Base-by-base conservation (phyloP, 2,329 filamentous ascomycete genomes). In the Botryosphaeria dothidea region DNA sequence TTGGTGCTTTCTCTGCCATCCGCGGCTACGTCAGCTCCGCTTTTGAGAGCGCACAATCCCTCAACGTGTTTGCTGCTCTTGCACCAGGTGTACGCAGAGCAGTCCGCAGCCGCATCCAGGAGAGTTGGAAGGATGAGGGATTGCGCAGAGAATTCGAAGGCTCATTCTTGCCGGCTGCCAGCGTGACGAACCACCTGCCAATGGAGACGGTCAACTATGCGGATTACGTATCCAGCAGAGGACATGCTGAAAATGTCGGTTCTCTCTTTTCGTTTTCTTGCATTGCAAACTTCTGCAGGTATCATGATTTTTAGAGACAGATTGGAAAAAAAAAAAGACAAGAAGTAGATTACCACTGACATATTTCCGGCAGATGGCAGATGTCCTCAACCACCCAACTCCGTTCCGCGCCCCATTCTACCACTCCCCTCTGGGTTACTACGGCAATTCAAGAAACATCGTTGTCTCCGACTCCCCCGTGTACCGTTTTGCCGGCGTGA, bases 181-280 rank as follows among this genome's bases (percentile, higher is more conserved):
- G 77, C 31, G 81, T 83, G 19, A 74, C 74, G 4, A 73, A 86
- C 67, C 83, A 88, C 69, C 70, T 89, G 0, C 88, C 87, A 0
- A 74, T 90, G 41, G 71, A 77, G 2, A 82, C 87, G 21, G 79
- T 80, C 3, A 86, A 85, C 41, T 89, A 87, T 70, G 84, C 79
- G 49, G 87, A 88, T 71, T 87, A 62, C n/a, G 58, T 62, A 5
- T 49, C 43, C 27, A 62, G 58, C 36, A 23, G 45, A 27, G 58
- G 58, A 7, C 58, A 62, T 41, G 58, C 58, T 2, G 58, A 49
- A 8, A 62, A 62, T 41, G 58, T 62, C n/a, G 15, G 57, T 48
- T n/a, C 15, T 17, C 5, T 0, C 17, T 34, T 57, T 43, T 17
- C n/a, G 6, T 34, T 56, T 15, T 17, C 21, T 34, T 34, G 31